Evolutionary conservation across 73 alveolate genomes (phyloP), one percentile per base, ranked within the genome.

Genomic region (Durusdinium trenchii): DNA sequence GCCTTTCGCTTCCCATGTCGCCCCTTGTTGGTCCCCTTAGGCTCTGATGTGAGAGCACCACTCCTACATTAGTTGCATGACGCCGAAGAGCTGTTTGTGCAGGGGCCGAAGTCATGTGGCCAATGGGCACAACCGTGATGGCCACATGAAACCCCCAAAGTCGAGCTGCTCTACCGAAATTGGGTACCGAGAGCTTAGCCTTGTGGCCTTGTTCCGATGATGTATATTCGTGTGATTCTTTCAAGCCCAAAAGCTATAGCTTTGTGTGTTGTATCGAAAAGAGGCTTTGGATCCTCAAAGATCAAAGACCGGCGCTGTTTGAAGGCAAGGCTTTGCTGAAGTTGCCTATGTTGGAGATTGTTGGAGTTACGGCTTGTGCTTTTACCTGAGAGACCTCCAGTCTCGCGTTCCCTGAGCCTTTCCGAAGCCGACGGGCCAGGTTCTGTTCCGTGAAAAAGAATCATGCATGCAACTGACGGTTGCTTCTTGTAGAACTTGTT

Each of bases 81-180:
- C 78, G 94, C 75, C 75, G 76, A 84, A 84, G 94, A 84, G 94
- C 94, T 73, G 94, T 84, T 84, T 84, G 94, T 46, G 94, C 94
- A 84, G 94, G 94, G 94, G 94, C 94, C 30, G 6, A 67, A 67
- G 35, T 47, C n/a, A n/a, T 84, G 51, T 52, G 54, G 94, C 94
- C 94, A 48, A 45, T 84, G 32, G 94, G 48, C 76, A 84, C 75
- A 84, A n/a, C 76, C 94, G 94, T 84, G 73, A 0, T 51, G 73
- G 94, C 76, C 26, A 52, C 38, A 48, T 51, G 76, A 51, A 20
- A 16, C 94, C 94, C 94, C 94, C 94, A 84, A 84, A 84, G 94
- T 84, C 94, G 28, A 84, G 40, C 94, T 32, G 94, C 94, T 84
- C 94, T 84, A 84, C 50, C 51, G 71, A 26, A 30, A 30, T 32